Evolutionary conservation across 305 asterid genomes (phyloP).

Genomic region (Fraxinus floribunda): DNA sequence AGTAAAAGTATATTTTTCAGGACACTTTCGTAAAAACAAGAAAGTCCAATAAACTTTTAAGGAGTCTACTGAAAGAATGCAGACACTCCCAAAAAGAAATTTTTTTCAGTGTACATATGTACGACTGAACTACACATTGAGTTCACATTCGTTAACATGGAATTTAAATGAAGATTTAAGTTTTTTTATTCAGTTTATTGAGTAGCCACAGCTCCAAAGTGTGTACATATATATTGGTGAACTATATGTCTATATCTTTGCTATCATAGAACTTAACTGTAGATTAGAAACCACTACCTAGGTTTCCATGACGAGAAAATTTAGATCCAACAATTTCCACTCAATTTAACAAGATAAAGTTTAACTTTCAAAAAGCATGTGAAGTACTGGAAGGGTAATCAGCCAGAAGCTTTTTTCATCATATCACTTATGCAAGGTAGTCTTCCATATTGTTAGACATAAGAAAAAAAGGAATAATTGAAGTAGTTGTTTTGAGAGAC

Average conservation of each 20-base stretch:
- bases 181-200: background rate
- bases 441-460: background rate
- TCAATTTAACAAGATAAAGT: background rate
- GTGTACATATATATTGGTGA: background rate
- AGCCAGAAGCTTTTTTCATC: background rate
- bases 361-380: background rate
- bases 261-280: background rate
- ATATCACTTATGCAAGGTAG: background rate
- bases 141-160: background rate
- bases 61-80: background rate
- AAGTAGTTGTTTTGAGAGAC: conserved; percentile 7
- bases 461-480: background rate
- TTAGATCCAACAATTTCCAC: background rate
- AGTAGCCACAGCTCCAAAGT: background rate
- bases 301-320: background rate
- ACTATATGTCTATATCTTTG: background rate
- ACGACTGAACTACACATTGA: background rate
- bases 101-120: background rate
- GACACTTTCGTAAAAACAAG: background rate
- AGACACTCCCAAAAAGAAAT: background rate
- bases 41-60: background rate
- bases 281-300: background rate
- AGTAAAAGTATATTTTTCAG: background rate
- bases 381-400: background rate
- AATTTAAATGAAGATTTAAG: background rate